Evolutionary conservation across 2,329 filamentous ascomycete species (phyloP).

Genomic region (Fusarium kyushuense): DNA sequence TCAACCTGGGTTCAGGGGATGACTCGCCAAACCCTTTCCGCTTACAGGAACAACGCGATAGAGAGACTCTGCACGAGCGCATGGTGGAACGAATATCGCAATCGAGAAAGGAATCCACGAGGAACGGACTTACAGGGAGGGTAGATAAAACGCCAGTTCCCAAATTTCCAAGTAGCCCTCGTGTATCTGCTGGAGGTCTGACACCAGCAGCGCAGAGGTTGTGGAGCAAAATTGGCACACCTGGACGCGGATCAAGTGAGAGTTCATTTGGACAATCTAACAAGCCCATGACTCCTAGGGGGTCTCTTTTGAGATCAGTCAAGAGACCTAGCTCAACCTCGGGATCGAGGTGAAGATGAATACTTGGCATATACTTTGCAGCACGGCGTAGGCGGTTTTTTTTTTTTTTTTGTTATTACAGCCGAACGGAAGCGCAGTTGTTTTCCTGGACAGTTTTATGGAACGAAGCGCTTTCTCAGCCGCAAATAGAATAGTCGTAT

Average conservation of each 20-base stretch:
- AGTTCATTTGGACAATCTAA: conserved; percentile 54
- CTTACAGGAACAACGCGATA: conserved; percentile 77
- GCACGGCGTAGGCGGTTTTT: conserved; percentile 8
- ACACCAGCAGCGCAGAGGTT: conserved; percentile 81
- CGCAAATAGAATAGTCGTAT: neutral
- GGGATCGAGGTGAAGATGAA: conserved; percentile 15
- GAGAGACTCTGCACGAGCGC: conserved; percentile 85
- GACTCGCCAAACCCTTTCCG: conserved; percentile 84
- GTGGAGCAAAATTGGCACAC: conserved; percentile 70
- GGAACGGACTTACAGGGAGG: conserved; percentile 70
- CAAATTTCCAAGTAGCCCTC: conserved; percentile 75
- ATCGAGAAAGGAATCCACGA: conserved; percentile 73
- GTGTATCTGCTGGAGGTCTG: conserved; percentile 64
- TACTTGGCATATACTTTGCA: neutral
- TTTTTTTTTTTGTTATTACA: neutral
- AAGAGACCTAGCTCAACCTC: conserved; percentile 46
- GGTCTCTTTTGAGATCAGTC: conserved; percentile 55
- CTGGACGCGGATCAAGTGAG: conserved; percentile 52
- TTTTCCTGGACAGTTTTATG: neutral
- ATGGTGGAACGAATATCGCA: conserved; percentile 87
- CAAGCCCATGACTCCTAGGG: conserved; percentile 55
- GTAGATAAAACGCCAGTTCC: conserved; percentile 73
- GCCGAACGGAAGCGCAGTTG: neutral
- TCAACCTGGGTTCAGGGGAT: conserved; percentile 70
- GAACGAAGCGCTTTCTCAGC: too few species aligned